These are phyloP conservation scores for Penicillium argentinense DNA, from an alignment of 495 filamentous ascomycete species.

Conservation along the genomic window DNA sequence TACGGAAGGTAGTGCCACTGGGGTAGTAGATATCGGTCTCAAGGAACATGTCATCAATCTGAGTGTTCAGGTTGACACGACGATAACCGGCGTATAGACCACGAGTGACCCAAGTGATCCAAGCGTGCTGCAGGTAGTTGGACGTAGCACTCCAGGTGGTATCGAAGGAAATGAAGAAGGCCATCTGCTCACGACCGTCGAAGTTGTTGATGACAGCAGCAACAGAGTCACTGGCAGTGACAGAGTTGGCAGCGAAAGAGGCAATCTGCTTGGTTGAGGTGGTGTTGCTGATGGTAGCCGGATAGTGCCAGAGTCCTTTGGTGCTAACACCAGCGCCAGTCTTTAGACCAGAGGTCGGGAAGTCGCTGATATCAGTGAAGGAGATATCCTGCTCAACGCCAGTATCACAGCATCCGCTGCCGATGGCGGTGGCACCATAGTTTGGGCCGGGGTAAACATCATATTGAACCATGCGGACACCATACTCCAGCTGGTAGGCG, in stretches of 20 bases:
- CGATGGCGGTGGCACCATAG: constrained; percentile 44
- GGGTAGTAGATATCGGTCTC: constrained; percentile 54
- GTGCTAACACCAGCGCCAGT: constrained; percentile 53
- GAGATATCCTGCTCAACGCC: constrained; percentile 53
- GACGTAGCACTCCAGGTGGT: constrained; percentile 56
- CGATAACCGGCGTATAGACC: constrained; percentile 57
- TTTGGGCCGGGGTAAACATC: constrained; percentile 55
- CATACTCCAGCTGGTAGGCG: constrained; percentile 56
- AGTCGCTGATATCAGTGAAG: constrained; percentile 47
- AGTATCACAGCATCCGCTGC: constrained; percentile 45
- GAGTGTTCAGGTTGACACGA: constrained; percentile 57
- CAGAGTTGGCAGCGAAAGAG: constrained; percentile 43
- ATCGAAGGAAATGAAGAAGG: constrained; percentile 56
- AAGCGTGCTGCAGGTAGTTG: constrained; percentile 61
- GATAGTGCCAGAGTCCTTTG: constrained; percentile 56
- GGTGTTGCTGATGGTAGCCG: constrained; percentile 53
- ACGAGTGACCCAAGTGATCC: constrained; percentile 61
- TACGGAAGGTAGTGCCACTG: constrained; percentile 46
- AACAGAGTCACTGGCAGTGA: constrained; percentile 26
- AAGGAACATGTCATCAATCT: constrained; percentile 66
- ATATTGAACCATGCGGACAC: constrained; percentile 61
- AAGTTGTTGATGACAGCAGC: constrained; percentile 64
- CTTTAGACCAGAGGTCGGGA: constrained; percentile 51
- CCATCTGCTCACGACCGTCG: constrained; percentile 59
- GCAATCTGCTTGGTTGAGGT: constrained; percentile 55